Evolutionary conservation across 225 moss, liverwort and hornwort species (phyloP).

Genomic region (Sphagnum tenellum): DNA sequence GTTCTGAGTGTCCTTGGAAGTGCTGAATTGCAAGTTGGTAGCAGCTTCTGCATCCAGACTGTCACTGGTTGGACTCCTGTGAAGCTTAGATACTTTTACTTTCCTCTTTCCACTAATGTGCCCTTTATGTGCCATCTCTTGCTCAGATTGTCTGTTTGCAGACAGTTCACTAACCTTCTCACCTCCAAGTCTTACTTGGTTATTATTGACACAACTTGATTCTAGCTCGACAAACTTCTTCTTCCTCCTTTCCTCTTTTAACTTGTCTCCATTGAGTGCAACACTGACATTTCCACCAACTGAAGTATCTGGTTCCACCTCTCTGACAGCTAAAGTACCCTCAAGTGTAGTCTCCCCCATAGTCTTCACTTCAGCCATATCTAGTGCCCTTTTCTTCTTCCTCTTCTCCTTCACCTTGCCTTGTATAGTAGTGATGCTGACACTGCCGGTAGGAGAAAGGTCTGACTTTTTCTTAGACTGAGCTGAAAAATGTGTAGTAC

Average conservation of each 20-base stretch:
- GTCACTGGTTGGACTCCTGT: too few species aligned
- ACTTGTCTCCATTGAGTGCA: constrained; percentile 6
- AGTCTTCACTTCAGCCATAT: constrained; percentile 1
- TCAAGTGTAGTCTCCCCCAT: constrained; percentile 1
- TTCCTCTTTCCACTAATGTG: too few species aligned
- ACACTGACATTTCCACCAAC: constrained; percentile 2
- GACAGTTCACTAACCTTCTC: too few species aligned
- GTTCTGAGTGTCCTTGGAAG: too few species aligned
- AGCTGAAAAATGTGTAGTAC: constrained; percentile 6
- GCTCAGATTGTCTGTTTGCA: too few species aligned
- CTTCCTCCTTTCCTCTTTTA: constrained; percentile 2
- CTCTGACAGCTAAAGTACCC: constrained; percentile 9
- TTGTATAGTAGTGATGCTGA: constrained; percentile 4
- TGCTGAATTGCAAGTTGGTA: too few species aligned
- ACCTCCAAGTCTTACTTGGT: too few species aligned
- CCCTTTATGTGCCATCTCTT: too few species aligned
- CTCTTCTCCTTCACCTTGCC: constrained; percentile 12
- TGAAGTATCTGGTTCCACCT: constrained; percentile 2
- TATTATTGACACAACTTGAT: too few species aligned
- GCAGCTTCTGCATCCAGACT: too few species aligned
- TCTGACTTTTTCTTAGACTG: constrained; percentile 4
- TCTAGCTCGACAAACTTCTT: not conserved
- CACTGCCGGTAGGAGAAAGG: constrained; percentile 12
- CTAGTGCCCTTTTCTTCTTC: constrained; percentile 11
- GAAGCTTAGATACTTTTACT: too few species aligned